Conservation (phyloP, 345 rosid genomes). For the Syzygium aqueum region DNA sequence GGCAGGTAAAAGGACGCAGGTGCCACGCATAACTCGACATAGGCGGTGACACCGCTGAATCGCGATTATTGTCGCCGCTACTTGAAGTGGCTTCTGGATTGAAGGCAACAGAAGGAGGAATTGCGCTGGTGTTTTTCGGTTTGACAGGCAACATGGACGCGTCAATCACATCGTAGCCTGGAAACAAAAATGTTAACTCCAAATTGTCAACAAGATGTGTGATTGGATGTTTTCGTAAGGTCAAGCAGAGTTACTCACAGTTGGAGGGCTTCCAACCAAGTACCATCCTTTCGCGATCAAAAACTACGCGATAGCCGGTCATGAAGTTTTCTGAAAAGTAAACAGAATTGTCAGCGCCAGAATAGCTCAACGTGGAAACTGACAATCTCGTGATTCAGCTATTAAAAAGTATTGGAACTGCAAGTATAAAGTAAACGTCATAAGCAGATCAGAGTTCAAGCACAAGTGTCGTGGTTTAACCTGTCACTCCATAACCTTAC, state of each 20-base stretch:
- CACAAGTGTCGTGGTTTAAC: neutral
- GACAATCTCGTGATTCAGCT: neutral
- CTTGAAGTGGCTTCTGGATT: constrained; percentile 59
- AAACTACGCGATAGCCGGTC: constrained; percentile 61
- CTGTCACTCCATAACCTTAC: neutral
- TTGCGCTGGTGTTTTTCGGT: constrained; percentile 21
- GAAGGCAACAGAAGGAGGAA: constrained; percentile 48
- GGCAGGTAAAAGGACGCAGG: neutral
- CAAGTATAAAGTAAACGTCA: neutral
- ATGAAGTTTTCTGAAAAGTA: constrained; percentile 66
- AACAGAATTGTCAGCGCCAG: neutral
- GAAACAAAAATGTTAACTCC: neutral
- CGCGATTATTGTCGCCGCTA: neutral
- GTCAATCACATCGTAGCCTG: constrained; percentile 30
- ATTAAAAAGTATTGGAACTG: neutral
- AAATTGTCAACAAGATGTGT: neutral
- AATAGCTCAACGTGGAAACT: neutral
- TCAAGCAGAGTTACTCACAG: constrained; percentile 33
- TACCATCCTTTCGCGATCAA: constrained; percentile 53
- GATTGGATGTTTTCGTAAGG: neutral
- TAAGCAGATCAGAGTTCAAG: too few species aligned
- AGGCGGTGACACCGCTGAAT: constrained; percentile 16
- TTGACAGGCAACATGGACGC: constrained; percentile 28
- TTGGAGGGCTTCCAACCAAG: constrained; percentile 65
- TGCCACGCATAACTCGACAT: constrained; percentile 1